A percentile compares a stretch with the other conserved stretches of the same genome.
These are phyloP conservation scores for Ophiocordyceps camponoti-leonardi DNA, from an alignment of 2,329 filamentous ascomycete species.

Conservation along the genomic window DNA sequence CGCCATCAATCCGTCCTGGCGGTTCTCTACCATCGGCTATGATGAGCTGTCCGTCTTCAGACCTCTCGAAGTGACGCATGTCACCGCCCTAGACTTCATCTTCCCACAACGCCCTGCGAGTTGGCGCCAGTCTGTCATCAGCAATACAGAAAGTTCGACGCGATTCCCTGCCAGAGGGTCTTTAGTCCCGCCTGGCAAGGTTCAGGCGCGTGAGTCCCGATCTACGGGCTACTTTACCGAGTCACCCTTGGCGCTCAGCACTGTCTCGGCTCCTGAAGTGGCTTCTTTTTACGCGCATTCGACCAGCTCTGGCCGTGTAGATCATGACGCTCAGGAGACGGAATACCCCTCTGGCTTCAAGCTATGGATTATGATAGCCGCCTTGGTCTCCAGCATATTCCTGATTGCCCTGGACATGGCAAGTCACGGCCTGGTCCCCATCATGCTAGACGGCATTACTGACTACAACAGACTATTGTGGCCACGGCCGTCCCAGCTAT, in stretches of 20 bases:
- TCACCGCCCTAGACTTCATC: neutral
- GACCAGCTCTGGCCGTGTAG: neutral
- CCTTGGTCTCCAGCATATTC: neutral
- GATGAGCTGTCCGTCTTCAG: neutral
- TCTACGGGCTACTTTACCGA: neutral
- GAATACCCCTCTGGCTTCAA: neutral
- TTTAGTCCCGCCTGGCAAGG: neutral
- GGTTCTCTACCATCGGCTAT: neutral
- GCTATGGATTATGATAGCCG: neutral
- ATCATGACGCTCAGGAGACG: neutral
- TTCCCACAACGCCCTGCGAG: neutral
- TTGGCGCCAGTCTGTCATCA: neutral
- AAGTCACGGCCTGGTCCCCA: neutral
- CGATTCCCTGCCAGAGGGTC: neutral
- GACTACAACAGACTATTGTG: conserved; percentile 16
- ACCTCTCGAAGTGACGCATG: neutral
- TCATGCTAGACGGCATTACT: too few species aligned
- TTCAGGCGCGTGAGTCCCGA: neutral
- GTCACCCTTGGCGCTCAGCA: neutral
- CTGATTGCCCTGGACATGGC: conserved; percentile 2
- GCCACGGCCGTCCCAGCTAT: conserved; percentile 25
- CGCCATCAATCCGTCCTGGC: neutral
- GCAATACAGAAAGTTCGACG: neutral
- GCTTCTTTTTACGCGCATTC: neutral
- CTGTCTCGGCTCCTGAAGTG: neutral